Evolutionary conservation across 2,329 filamentous ascomycete species (phyloP).

Genomic region (Ophiocordyceps unilateralis): DNA sequence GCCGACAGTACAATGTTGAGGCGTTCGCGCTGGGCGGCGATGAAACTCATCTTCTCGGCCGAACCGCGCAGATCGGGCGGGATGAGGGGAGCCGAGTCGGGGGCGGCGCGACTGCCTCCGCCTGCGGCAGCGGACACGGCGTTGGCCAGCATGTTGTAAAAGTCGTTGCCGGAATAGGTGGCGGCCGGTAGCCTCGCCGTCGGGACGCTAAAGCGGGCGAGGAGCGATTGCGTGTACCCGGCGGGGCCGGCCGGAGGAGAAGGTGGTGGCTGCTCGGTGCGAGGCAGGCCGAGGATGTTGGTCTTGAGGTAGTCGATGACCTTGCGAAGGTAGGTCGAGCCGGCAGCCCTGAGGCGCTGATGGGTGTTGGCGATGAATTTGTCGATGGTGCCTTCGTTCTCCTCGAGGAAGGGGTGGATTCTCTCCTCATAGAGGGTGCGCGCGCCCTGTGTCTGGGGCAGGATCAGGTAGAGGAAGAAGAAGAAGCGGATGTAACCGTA

Average conservation of each 20-base stretch:
- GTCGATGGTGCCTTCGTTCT: slow-evolving; percentile 82
- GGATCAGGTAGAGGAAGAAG: slow-evolving; percentile 83
- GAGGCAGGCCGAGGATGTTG: slow-evolving; percentile 61
- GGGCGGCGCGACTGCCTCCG: slow-evolving; percentile 9
- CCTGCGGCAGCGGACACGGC: slow-evolving; percentile 49
- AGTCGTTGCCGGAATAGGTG: slow-evolving; percentile 37
- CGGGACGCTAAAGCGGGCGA: slow-evolving; percentile 76
- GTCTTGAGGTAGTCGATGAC: slow-evolving; percentile 56
- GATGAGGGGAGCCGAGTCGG: slow-evolving; percentile 43
- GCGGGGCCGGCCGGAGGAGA: slow-evolving; percentile 24
- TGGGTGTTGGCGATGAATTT: slow-evolving; percentile 72
- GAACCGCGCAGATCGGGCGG: slow-evolving; percentile 49
- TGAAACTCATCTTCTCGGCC: slow-evolving; percentile 54
- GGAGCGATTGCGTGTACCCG: slow-evolving; percentile 62
- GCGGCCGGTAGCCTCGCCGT: slow-evolving; percentile 39
- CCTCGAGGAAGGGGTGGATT: slow-evolving; percentile 71
- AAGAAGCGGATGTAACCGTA: slow-evolving; percentile 81
- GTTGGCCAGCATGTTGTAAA: slow-evolving; percentile 61
- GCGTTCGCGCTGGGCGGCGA: slow-evolving; percentile 62
- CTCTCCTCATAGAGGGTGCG: slow-evolving; percentile 70
- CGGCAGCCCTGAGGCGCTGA: slow-evolving; percentile 58
- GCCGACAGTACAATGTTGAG: slow-evolving; percentile 59
- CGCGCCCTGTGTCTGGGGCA: slow-evolving; percentile 94
- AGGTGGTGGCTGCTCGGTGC: slow-evolving; percentile 22
- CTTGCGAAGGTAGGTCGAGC: slow-evolving; percentile 57